Evolutionary conservation across 768 basidiomycete genomes (phyloP).

Genomic region (Tricholoma furcatifolium): DNA sequence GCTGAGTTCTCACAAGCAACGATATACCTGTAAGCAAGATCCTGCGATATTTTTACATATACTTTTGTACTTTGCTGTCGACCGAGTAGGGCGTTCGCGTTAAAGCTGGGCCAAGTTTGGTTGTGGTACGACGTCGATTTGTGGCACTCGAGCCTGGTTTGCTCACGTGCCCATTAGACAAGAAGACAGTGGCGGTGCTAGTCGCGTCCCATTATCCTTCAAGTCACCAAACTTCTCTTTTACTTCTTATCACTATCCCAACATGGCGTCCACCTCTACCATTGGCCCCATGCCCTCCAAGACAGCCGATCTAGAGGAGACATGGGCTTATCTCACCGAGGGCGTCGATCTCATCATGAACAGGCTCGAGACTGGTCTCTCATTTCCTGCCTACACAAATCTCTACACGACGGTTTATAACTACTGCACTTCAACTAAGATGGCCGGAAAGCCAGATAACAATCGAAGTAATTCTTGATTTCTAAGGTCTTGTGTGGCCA

Average conservation of each 20-base stretch:
- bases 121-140: too few species aligned
- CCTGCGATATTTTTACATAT: too few species aligned
- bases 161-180: conserved; percentile 7
- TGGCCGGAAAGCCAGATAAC: conserved; percentile 62
- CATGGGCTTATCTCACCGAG: conserved; percentile 82
- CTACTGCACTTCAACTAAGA: conserved; percentile 92
- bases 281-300: conserved; percentile 56
- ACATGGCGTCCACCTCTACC: conserved; percentile 12
- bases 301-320: conserved; percentile 77
- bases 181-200: conserved; percentile 8
- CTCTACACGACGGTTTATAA: conserved; percentile 94
- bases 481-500: conserved; percentile 7
- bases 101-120: too few species aligned
- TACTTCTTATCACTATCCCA: background rate
- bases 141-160: too few species aligned
- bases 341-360: conserved; percentile 93
- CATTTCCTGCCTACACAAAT: conserved; percentile 71
- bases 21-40: too few species aligned
- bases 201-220: conserved; percentile 15
- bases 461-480: conserved; percentile 60
- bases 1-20: too few species aligned
- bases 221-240: conserved; percentile 4
- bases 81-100: too few species aligned
- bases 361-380: conserved; percentile 79
- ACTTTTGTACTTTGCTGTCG: too few species aligned